Conservation (phyloP, 805 yeast genomes). For the Ogataea paraovalis region DNA sequence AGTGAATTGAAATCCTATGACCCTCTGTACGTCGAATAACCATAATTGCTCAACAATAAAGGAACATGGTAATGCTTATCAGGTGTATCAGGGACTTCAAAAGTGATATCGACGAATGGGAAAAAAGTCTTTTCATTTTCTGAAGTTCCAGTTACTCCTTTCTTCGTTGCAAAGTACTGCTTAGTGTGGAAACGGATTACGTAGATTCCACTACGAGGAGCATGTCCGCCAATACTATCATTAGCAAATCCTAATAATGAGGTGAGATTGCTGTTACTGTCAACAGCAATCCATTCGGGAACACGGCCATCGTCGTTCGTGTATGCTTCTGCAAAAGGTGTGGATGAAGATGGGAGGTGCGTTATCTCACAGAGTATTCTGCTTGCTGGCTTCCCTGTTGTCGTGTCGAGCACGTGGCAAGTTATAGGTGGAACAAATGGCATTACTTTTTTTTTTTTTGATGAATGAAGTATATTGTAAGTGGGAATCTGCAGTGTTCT, state of each 20-base stretch:
- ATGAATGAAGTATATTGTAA: too few relatives aligned
- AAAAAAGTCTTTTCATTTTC: slow-evolving; percentile 44
- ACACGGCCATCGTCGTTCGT: slow-evolving; percentile 85
- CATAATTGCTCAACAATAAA: slow-evolving; percentile 73
- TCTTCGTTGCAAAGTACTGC: slow-evolving; percentile 47
- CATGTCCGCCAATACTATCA: slow-evolving; percentile 2
- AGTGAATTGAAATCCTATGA: slow-evolving; percentile 17
- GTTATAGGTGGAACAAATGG: slow-evolving; percentile 56
- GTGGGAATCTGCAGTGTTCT: too few relatives aligned
- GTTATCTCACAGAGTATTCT: slow-evolving; percentile 67
- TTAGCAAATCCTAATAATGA: slow-evolving; percentile 11
- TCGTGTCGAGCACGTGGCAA: slow-evolving; percentile 86
- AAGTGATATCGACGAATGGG: slow-evolving; percentile 81
- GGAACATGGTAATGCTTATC: slow-evolving; percentile 90
- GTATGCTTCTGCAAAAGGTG: slow-evolving; percentile 59
- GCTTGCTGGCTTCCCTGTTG: slow-evolving; percentile 75
- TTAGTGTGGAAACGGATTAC: slow-evolving; percentile 76
- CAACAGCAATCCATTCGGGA: slow-evolving; percentile 49
- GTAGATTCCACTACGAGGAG: slow-evolving; percentile 55
- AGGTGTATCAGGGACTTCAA: slow-evolving; percentile 61
- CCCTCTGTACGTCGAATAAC: slow-evolving; percentile 91
- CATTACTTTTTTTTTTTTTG: too few relatives aligned
- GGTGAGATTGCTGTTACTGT: slow-evolving; percentile 12
- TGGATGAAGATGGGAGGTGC: slow-evolving; percentile 28
- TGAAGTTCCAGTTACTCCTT: slow-evolving; percentile 32